Base-by-base conservation (phyloP, 768 basidiomycete species). In the Tephrocybe sp. region DNA sequence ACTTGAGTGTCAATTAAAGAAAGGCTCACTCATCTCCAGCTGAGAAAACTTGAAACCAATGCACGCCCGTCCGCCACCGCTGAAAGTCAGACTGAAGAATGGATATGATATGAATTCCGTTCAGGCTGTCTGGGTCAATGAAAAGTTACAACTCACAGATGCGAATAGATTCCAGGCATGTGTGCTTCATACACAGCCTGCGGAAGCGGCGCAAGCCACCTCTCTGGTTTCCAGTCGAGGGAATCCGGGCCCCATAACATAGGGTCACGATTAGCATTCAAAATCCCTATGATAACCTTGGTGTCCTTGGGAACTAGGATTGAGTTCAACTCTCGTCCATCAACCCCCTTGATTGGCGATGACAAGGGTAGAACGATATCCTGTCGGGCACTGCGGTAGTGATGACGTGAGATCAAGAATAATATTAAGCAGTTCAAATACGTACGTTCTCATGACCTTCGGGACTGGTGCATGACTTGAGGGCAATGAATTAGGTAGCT, bases 41-140 rank as follows among this genome's bases (percentile, higher is more conserved):
- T 72, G 64, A 4, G 72, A 61, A 54, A 73, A 72, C 54, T 72
- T 71, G 63, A 71, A 70, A 1, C 69, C 69, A 17, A 73, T 70
- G 64, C 70, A 71, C 2, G 69, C 54, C 17, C 70, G 56, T 1
- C 61, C 57, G 14, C 70, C 70, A 35, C 62, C 68, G 12, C 65
- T 40, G 55, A 69, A 72, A 1, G 69, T 69, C 65, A 69, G 60
- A 38, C 68, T 69, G 32, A 45, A 22, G 26, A 20, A 31, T 33
- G 19, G 5, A 45, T 11, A 32, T 32, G 8, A 26, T 4, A 7
- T 26, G 26, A 26, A 26, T 26, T 7, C 7, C 7, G 26, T 7
- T 26, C 26, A 7, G 26, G 0, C 14, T 16, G 11, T 14, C 11
- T 32, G 9, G 40, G 19, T 14, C 31, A 32, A 19, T 22, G 4